These are phyloP conservation scores for Colletotrichum viniferum DNA, from an alignment of 2,329 filamentous ascomycete species.

Conservation along the genomic window DNA sequence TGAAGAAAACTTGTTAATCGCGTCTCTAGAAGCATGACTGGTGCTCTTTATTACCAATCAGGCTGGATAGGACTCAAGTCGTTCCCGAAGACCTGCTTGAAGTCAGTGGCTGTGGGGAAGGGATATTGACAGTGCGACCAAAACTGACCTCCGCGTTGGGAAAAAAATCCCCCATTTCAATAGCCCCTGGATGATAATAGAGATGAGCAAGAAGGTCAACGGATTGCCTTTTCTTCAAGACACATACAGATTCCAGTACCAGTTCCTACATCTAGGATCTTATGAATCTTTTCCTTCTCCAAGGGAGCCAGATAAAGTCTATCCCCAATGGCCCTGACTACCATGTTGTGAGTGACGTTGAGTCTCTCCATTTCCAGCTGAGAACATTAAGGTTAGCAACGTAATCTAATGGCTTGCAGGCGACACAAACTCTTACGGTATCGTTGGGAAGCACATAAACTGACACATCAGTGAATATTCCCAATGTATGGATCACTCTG, in stretches of 20 bases:
- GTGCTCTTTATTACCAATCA: constrained; percentile 19
- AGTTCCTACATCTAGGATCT: constrained; percentile 62
- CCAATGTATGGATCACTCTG: fast-evolving
- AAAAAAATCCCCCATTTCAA: constrained; percentile 38
- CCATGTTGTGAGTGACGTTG: neutral
- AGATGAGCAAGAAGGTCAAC: neutral
- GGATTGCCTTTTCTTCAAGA: neutral
- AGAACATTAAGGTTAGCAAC: neutral
- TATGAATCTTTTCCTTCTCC: constrained; percentile 16
- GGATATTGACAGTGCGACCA: too few species aligned
- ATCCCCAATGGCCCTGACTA: neutral
- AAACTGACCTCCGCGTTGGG: neutral
- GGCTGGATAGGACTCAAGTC: constrained; percentile 36
- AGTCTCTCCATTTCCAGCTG: neutral
- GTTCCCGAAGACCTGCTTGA: constrained; percentile 37
- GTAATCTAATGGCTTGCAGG: too few species aligned
- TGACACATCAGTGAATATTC: neutral
- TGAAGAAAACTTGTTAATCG: neutral
- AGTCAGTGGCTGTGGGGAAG: too few species aligned
- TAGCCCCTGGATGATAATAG: constrained; percentile 30
- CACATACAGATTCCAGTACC: constrained; percentile 48
- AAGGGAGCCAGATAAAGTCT: neutral
- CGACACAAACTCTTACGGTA: constrained; percentile 18
- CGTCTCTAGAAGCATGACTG: too few species aligned
- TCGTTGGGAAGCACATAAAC: constrained; percentile 34